phyloP scores from a whole-genome alignment of 352 stramenopile species.

The Pythium rishiriense region DNA sequence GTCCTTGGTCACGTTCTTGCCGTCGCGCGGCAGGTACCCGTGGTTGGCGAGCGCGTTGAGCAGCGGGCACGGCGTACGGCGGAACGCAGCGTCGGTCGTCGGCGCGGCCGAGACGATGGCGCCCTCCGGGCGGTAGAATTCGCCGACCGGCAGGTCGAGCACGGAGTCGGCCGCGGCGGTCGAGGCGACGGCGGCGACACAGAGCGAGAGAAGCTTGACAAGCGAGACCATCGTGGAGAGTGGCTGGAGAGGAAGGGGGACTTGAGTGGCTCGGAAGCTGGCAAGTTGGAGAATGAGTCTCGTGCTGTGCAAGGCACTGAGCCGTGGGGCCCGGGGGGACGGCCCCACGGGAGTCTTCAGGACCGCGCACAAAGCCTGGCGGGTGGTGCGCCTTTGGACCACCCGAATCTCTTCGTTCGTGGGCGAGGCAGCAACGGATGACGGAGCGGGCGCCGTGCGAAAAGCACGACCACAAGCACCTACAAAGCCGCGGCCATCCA shows the following conservation, averaged over 20 bases:
- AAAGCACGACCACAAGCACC: background rate
- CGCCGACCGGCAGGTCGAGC: slow-evolving; percentile 24
- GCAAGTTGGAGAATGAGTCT: slow-evolving; percentile 7
- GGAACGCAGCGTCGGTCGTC: slow-evolving; percentile 17
- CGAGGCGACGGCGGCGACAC: slow-evolving; percentile 5
- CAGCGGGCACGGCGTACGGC: slow-evolving; percentile 33
- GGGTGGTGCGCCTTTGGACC: no score
- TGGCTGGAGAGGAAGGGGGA: background rate
- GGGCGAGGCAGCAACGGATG: background rate
- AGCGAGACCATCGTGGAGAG: slow-evolving; percentile 11
- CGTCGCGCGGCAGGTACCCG: slow-evolving; percentile 42
- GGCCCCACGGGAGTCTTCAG: no score
- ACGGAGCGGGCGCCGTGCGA: background rate
- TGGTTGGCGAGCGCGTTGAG: slow-evolving; percentile 41
- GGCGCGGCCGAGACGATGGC: slow-evolving; percentile 20
- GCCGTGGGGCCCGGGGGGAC: no score
- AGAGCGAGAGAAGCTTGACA: background rate
- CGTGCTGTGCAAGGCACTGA: background rate
- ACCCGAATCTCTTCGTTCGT: background rate
- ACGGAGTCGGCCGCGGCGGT: slow-evolving; percentile 4
- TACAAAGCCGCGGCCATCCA: background rate
- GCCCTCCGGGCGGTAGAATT: slow-evolving; percentile 26
- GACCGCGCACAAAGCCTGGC: background rate
- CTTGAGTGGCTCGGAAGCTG: background rate
- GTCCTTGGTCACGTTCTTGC: slow-evolving; percentile 23